These are phyloP conservation scores for Colletotrichum incanum DNA, from an alignment of 2,329 filamentous ascomycete genomes.

Conservation along the genomic window DNA sequence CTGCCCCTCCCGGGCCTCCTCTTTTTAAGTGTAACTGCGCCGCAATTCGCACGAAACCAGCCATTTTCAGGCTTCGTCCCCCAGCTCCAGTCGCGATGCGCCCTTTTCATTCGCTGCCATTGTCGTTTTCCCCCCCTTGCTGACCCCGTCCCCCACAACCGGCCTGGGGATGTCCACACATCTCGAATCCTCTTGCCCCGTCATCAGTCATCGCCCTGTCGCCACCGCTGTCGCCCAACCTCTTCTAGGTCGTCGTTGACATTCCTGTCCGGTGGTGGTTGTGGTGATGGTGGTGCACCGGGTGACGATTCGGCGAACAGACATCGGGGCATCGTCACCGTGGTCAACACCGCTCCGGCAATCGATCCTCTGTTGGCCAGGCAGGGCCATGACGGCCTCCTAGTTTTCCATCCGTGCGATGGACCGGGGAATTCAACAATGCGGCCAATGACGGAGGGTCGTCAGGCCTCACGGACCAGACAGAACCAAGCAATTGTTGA, in stretches of 20 bases:
- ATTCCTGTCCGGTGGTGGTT: too few species aligned
- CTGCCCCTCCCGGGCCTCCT: conserved; percentile 8
- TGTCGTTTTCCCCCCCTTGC: neutral
- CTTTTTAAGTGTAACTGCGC: conserved; percentile 27
- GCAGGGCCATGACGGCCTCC: conserved; percentile 11
- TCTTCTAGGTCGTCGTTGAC: neutral
- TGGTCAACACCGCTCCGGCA: neutral
- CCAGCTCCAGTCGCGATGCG: neutral
- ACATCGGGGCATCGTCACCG: neutral
- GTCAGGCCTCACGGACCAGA: neutral
- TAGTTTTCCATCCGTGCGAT: neutral
- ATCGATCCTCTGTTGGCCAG: conserved; percentile 9
- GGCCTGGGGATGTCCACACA: neutral
- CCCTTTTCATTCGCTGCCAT: neutral
- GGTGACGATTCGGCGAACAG: neutral
- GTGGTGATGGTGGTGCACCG: neutral
- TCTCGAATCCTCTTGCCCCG: neutral
- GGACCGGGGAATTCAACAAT: neutral
- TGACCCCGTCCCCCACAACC: neutral
- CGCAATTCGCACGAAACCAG: conserved; percentile 16
- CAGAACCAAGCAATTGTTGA: neutral
- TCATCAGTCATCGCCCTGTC: neutral
- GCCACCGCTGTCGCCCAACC: neutral
- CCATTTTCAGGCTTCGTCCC: neutral
- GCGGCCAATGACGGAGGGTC: neutral